These are phyloP conservation scores for Urostyla sp. DNA, from an alignment of 73 alveolate genomes.

Conservation along the genomic window DNA sequence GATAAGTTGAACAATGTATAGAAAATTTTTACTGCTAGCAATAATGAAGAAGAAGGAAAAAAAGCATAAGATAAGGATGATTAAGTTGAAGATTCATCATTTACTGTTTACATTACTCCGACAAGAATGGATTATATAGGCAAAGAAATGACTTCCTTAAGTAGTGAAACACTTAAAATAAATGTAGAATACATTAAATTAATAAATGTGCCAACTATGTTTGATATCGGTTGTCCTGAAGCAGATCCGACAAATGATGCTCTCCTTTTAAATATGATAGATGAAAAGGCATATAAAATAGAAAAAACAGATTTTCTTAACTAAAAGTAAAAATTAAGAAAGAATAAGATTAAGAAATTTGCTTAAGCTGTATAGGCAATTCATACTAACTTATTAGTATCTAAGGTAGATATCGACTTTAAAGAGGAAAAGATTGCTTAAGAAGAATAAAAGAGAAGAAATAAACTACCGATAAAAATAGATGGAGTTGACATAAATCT, in stretches of 20 bases:
- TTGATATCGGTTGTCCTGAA: constrained; percentile 52
- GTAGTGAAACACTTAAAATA: neutral
- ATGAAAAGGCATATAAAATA: constrained; percentile 30
- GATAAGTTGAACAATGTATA: constrained; percentile 8
- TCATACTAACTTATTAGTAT: constrained; percentile 38
- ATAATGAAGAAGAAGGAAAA: constrained; percentile 16
- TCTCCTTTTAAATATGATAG: constrained; percentile 42
- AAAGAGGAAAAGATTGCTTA: neutral
- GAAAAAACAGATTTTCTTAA: constrained; percentile 22
- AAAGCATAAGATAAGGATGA: neutral
- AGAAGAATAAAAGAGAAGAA: neutral
- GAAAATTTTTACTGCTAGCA: neutral
- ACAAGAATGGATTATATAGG: constrained; percentile 57
- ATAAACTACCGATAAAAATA: constrained; percentile 25
- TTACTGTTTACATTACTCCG: neutral
- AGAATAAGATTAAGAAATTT: constrained; percentile 9
- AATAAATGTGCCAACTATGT: constrained; percentile 56
- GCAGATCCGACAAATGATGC: constrained; percentile 40
- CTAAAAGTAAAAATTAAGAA: neutral
- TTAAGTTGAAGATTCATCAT: neutral
- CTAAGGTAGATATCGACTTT: neutral
- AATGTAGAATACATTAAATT: constrained; percentile 46
- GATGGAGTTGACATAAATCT: constrained; percentile 27
- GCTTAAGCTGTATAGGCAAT: constrained; percentile 38
- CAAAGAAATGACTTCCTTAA: constrained; percentile 13